Conservation (phyloP, 1,284 basidiomycete genomes). For the Malassezia sp. region DNA sequence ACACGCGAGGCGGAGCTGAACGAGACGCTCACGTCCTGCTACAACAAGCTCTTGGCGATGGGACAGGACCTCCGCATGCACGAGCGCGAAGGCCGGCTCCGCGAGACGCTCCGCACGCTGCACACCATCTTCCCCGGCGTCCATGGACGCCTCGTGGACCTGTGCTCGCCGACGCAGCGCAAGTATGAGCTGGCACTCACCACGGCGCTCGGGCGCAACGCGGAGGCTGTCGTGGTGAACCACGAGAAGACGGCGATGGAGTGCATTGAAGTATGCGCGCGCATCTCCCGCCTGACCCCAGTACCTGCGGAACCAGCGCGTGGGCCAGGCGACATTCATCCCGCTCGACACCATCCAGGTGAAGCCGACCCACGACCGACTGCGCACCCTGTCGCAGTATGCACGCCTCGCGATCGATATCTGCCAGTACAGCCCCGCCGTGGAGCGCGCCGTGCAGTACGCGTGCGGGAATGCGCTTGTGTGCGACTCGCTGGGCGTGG, state of each 20-base stretch:
- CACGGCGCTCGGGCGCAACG: conserved; percentile 85
- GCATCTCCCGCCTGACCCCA: background rate
- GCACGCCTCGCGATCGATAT: conserved; percentile 89
- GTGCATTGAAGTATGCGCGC: conserved; percentile 59
- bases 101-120: conserved; percentile 70
- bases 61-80: conserved; percentile 53
- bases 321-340: conserved; percentile 90
- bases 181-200: conserved; percentile 91
- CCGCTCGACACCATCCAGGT: conserved; percentile 91
- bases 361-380: conserved; percentile 86
- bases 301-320: conserved; percentile 89
- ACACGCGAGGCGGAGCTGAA: conserved; percentile 52
- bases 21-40: conserved; percentile 72
- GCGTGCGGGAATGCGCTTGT: conserved; percentile 90
- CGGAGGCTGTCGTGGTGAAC: conserved; percentile 90
- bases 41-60: conserved; percentile 61
- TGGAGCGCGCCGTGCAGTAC: conserved; percentile 84
- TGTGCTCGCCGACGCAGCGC: conserved; percentile 80
- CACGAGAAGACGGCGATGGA: conserved; percentile 92
- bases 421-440: conserved; percentile 46
- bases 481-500: conserved; percentile 87
- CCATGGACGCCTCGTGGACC: conserved; percentile 70
- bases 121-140: conserved; percentile 53
- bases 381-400: conserved; percentile 78
- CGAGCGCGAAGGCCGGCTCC: conserved; percentile 69